Evolutionary conservation across 257 asterid genomes (phyloP).

Genomic region (Coffea canephora): DNA sequence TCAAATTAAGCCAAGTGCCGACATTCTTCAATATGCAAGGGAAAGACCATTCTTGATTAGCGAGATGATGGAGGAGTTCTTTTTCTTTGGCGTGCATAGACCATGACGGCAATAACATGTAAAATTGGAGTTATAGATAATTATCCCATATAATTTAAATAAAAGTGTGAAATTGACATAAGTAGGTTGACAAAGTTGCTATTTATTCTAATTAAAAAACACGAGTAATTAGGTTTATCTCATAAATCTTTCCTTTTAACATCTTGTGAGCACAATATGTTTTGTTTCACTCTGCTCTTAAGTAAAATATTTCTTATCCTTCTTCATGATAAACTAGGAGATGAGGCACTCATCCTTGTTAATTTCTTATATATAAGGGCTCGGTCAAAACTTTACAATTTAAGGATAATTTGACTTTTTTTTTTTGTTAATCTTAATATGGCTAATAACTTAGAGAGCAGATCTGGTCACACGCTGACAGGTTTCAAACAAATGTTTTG

Average conservation of each 20-base stretch:
- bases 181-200: not conserved
- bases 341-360: not conserved
- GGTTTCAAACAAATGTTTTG: not conserved
- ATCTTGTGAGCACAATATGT: not conserved
- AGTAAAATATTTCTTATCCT: not conserved
- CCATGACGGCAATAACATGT: not conserved
- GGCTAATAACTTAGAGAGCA: not conserved
- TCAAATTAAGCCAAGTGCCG: not conserved
- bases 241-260: not conserved
- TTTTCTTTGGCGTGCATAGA: not conserved
- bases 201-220: not conserved
- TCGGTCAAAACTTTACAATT: not conserved
- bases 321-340: not conserved
- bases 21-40: conserved; percentile 2
- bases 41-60: not conserved
- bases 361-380: not conserved
- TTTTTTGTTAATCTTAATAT: no score
- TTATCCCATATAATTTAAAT: not conserved
- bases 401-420: no score
- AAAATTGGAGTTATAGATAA: not conserved
- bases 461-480: not conserved
- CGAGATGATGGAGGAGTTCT: not conserved
- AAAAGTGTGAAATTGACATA: not conserved
- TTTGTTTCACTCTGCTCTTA: not conserved
- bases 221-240: not conserved